Evolutionary conservation across 75 land plant species (phyloP), one percentile per base, ranked within the genome.

Genomic region (Ceratopteris richardii): DNA sequence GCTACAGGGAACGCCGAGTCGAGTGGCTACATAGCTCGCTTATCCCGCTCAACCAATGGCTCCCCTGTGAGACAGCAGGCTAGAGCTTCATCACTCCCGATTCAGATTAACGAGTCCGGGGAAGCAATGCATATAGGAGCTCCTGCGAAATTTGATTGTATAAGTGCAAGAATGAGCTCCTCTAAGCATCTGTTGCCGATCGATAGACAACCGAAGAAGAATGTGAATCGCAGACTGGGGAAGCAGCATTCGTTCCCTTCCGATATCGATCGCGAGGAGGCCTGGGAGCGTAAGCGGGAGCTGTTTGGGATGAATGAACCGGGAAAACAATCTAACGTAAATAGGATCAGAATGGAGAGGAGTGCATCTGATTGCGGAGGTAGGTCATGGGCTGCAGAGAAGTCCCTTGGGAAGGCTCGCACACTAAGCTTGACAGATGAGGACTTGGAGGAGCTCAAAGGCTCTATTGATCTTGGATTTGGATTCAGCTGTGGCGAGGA

Each of bases 401-500:
- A 33, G 37, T 9, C 37, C 9, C 37, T 33, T 4, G 37, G 37
- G 9, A 33, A 33, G 37, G 37, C 9, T 3, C 37, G 62, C 28
- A 74, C 82, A 0, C 74, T 66, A 70, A 82, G 85, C 66, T 55
- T 82, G 66, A 82, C 85, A 1, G 83, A 80, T 17, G 86, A 80
- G 29, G 87, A 84, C 44, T 62, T 84, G 20, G 87, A 77, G 30
- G 87, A 84, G 85, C 53, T 84, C 25, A 73, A 70, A 33, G 87
- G 87, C 48, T 80, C 78, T 52, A n/a, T 81, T 31, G 87, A 84
- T 67, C 65, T 84, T 12, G 87, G 87, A 0, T 84, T 84, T 56
- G 87, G 87, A 29, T 84, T 84, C 47, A 66, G 63, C 62, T 76
- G 72, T 36, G 87, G 81, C 17, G 80, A 82, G 64, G 78, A 78